Conservation (phyloP, 1,284 basidiomycete species). For the Rhodotorula sp. region DNA sequence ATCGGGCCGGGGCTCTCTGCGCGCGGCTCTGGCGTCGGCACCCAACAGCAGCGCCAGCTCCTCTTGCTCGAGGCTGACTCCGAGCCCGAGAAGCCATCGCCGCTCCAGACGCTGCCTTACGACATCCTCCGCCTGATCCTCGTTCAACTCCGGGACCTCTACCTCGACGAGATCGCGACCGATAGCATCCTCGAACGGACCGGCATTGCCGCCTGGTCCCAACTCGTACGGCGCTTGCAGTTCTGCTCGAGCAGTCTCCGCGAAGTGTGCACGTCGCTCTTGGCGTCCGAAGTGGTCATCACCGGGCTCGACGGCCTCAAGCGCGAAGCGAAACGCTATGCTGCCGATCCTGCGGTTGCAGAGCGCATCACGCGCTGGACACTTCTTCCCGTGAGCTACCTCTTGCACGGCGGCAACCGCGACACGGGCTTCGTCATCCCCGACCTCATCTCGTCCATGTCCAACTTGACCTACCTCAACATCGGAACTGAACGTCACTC, state of each 20-base stretch:
- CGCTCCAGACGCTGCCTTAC: constrained; percentile 7
- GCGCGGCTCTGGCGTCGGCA: not conserved
- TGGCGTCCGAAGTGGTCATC: constrained; percentile 11
- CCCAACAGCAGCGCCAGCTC: not conserved
- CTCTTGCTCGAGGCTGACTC: no score
- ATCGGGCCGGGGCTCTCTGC: not conserved
- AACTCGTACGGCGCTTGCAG: not conserved
- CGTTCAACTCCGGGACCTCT: constrained; percentile 7
- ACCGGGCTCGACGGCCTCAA: constrained; percentile 5
- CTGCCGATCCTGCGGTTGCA: not conserved
- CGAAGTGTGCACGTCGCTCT: not conserved
- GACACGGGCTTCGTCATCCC: constrained; percentile 2
- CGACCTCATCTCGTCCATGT: not conserved
- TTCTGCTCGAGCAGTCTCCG: not conserved
- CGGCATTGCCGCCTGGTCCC: not conserved
- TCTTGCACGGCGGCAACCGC: not conserved
- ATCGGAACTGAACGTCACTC: not conserved
- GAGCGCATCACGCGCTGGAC: not conserved
- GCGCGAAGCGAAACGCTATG: not conserved
- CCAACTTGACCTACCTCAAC: not conserved
- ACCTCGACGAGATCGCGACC: not conserved
- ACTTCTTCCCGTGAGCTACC: constrained; percentile 8
- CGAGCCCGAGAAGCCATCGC: not conserved
- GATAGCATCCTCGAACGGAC: not conserved
- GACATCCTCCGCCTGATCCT: constrained; percentile 27